Evolutionary conservation across 352 stramenopile species (phyloP), one percentile per base, ranked within the genome.

Genomic region (Albugo laibachii): DNA sequence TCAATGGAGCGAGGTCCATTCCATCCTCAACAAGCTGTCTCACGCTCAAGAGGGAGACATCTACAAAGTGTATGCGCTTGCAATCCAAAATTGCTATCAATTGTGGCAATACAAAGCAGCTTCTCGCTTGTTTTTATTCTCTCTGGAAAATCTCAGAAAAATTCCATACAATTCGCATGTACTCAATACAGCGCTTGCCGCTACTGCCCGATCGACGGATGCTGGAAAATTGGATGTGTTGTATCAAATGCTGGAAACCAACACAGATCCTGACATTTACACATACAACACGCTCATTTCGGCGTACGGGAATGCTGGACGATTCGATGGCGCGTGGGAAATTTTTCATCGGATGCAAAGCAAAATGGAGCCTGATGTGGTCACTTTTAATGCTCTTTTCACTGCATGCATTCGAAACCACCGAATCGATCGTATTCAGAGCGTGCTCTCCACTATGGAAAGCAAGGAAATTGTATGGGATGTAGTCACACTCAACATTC

Each of bases 231-330:
- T 92, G 47, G 60, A 61, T 24, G 58, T 66, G 39, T 78, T 85
- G 24, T 82, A 76, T 49, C 63, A 67, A 42, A 58, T 85, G 12
- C 52, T 85, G 11, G 65, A 85, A 53, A 49, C 44, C 10, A 56
- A 88, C 47, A 56, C 62, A 24, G 68, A 58, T 12, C 70, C 66
- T 13, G 79, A 69, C 19, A 65, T 74, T 16, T 19, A 19, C 8
- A 24, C 16, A 3, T 83, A 66, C 62, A 92, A 92, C 53, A 76
- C 71, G 45, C 76, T 88, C 62, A 84, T 92, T 54, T 78, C 71
- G 5, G 73, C 78, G n/a, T 84, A 69, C 51, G 73, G 67, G 34
- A 86, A 86, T 50, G 55, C 65, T 45, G 49, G 59, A 39, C 60
- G 69, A 24, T 64, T 85, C 58, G 68, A 85, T 21, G 61, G 79